Percentiles rank a stretch among this genome's conserved stretches.
These are phyloP conservation scores for Coemansia nantahalensis DNA, from an alignment of 192 early-diverging fungal genomes.

Conservation along the genomic window DNA sequence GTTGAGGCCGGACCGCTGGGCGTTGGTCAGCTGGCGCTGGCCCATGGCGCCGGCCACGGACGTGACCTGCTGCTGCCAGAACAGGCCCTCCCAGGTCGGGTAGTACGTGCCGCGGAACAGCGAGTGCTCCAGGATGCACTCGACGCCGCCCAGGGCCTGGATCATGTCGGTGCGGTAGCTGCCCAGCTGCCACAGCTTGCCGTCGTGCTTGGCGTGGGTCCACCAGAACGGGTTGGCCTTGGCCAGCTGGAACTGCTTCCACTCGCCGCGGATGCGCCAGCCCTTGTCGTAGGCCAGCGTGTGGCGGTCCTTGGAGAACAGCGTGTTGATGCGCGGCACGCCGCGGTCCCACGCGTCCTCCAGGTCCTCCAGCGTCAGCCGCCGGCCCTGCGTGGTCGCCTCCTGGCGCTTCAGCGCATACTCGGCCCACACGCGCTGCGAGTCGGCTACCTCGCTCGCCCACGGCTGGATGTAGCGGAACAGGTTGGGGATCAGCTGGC, in stretches of 20 bases:
- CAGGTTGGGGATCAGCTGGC: conserved; percentile 95
- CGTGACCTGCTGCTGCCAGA: conserved; percentile 84
- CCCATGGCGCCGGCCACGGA: conserved; percentile 86
- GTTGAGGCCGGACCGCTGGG: conserved; percentile 95
- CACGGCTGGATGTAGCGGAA: conserved; percentile 98
- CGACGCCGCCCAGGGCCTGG: conserved; percentile 97
- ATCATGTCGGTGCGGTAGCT: conserved; percentile 99
- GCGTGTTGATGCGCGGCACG: conserved; percentile 96
- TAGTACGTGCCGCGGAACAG: conserved; percentile 98
- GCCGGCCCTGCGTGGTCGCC: conserved; percentile 94
- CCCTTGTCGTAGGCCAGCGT: conserved; percentile 99
- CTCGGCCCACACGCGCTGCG: conserved; percentile 98
- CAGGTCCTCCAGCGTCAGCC: conserved; percentile 96
- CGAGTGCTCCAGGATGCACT: conserved; percentile 98
- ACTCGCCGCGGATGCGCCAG: conserved; percentile 95
- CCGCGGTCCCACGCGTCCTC: conserved; percentile 99
- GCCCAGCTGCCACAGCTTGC: conserved; percentile 92
- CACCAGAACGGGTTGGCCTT: conserved; percentile 97
- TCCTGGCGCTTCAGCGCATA: conserved; percentile 97
- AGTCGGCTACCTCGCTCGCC: conserved; percentile 99
- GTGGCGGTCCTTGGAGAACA: conserved; percentile 99
- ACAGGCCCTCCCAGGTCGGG: conserved; percentile 97
- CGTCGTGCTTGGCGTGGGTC: conserved; percentile 82
- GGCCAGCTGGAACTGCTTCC: conserved; percentile 95
- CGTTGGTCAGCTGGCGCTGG: conserved; percentile 98